These are phyloP conservation scores for Fraxinus paxiana DNA, from an alignment of 305 asterid genomes.

Conservation along the genomic window DNA sequence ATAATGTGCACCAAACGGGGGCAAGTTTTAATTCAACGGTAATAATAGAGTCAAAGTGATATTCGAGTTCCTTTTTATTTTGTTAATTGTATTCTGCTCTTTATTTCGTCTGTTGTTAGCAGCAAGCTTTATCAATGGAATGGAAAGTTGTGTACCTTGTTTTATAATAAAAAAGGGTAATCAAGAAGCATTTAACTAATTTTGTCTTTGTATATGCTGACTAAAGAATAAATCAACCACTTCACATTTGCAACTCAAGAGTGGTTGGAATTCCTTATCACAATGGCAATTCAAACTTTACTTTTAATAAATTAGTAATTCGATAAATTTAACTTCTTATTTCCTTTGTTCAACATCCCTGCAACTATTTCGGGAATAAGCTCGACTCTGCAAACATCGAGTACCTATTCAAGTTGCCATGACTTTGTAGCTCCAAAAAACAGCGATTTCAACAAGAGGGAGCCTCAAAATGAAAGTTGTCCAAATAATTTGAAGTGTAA, in stretches of 20 bases:
- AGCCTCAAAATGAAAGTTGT: constrained; percentile 71
- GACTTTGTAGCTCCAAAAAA: constrained; percentile 76
- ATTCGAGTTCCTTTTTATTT: not conserved
- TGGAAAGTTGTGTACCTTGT: not conserved
- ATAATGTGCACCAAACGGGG: too few species aligned
- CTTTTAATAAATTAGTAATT: not conserved
- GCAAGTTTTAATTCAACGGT: not conserved
- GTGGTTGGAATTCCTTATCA: not conserved
- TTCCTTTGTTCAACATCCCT: not conserved
- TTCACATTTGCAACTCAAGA: not conserved
- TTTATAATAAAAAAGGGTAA: not conserved
- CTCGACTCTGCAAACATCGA: constrained; percentile 48
- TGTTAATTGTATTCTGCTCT: not conserved
- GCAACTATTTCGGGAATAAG: constrained; percentile 47
- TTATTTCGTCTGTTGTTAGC: not conserved
- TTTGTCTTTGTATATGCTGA: not conserved
- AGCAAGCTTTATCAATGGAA: not conserved
- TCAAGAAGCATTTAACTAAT: not conserved
- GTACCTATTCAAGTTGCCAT: constrained; percentile 70
- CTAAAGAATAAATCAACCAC: not conserved
- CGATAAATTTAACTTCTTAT: not conserved
- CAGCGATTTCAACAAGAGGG: constrained; percentile 64
- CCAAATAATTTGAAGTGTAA: constrained; percentile 12
- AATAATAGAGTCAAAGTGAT: not conserved
- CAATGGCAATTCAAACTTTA: not conserved